Evolutionary conservation across 2,329 filamentous ascomycete genomes (phyloP).

Genomic region (Hypoxylon sp.): DNA sequence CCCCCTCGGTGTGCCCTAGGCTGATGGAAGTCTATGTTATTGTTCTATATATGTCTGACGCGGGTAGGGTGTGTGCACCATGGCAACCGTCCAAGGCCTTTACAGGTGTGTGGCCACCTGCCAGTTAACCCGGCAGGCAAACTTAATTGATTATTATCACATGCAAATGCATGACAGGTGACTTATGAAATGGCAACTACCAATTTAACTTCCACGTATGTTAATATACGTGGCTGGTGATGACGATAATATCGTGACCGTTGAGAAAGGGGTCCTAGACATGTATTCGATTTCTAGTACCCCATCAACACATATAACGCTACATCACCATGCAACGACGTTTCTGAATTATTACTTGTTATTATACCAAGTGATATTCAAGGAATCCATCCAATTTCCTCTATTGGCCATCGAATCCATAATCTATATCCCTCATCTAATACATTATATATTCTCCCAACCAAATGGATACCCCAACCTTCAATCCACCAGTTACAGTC

Average conservation of each 20-base stretch:
- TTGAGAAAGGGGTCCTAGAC: neutral
- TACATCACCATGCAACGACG: neutral
- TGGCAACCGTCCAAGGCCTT: no score
- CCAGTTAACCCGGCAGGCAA: no score
- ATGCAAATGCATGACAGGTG: no score
- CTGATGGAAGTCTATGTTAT: no score
- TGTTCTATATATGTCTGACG: no score
- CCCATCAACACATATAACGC: neutral
- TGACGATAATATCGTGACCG: neutral
- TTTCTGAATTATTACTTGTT: neutral
- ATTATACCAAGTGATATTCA: constrained; percentile 1
- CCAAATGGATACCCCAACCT: constrained; percentile 51
- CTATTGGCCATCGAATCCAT: constrained; percentile 53
- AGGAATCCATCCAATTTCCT: constrained; percentile 51
- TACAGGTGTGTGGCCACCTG: no score
- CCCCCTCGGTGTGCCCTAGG: no score
- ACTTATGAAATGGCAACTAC: neutral
- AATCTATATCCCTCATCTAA: constrained; percentile 48
- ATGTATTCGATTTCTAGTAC: neutral
- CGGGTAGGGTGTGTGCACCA: no score
- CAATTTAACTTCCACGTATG: neutral
- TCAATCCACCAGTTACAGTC: constrained; percentile 53
- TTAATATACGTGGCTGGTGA: neutral
- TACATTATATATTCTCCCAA: constrained; percentile 50
- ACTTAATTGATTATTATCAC: no score